These are phyloP conservation scores for Leucoagaricus sp. DNA, from an alignment of 1,284 basidiomycete species.

Conservation along the genomic window DNA sequence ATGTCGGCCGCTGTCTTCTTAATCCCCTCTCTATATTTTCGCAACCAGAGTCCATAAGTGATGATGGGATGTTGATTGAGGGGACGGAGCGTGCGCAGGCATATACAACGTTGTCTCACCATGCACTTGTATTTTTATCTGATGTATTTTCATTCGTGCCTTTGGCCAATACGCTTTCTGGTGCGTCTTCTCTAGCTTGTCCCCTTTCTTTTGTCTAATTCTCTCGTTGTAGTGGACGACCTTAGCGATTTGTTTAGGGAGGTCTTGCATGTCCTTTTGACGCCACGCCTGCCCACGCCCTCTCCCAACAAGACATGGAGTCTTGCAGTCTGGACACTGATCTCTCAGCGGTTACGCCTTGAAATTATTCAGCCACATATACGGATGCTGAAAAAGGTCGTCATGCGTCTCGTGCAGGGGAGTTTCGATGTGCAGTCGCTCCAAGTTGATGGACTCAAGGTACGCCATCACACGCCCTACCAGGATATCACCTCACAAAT, in stretches of 20 bases:
- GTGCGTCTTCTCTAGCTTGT: conserved; percentile 35
- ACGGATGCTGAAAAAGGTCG: conserved; percentile 18
- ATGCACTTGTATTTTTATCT: conserved; percentile 51
- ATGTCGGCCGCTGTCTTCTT: conserved; percentile 44
- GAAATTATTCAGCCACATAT: conserved; percentile 28
- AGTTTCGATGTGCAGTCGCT: conserved; percentile 25
- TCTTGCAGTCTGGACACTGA: conserved; percentile 50
- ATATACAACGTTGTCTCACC: conserved; percentile 41
- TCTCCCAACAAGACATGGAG: conserved; percentile 47
- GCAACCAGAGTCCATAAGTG: conserved; percentile 5
- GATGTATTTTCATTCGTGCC: conserved; percentile 30
- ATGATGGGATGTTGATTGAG: conserved; percentile 18
- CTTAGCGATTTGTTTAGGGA: conserved; percentile 43
- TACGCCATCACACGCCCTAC: conserved; percentile 19
- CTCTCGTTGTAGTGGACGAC: conserved; percentile 34
- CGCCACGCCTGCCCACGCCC: conserved; percentile 37
- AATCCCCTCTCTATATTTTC: conserved; percentile 31
- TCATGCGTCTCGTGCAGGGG: conserved; percentile 38
- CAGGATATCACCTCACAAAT: neutral
- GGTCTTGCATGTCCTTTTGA: conserved; percentile 32
- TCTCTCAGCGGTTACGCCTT: conserved; percentile 46
- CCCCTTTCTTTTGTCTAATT: conserved; percentile 1
- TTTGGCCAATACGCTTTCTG: conserved; percentile 34
- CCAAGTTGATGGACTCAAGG: conserved; percentile 44
- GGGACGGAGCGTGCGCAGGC: conserved; percentile 8